phyloP scores from a whole-genome alignment of 1,284 basidiomycete species.

The Nidula niveotomentosa region DNA sequence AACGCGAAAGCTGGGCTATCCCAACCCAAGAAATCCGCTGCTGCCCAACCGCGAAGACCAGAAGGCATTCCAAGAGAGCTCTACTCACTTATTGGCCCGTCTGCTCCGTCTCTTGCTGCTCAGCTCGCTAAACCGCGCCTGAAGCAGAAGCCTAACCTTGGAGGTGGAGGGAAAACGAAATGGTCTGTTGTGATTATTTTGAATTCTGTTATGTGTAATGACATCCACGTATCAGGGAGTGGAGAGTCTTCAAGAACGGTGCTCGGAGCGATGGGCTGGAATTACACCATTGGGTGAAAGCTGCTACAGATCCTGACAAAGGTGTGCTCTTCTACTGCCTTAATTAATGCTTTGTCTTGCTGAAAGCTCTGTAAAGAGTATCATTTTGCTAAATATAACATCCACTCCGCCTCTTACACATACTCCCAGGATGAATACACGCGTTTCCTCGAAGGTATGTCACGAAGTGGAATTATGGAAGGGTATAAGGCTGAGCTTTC shows the following conservation, averaged over 20 bases:
- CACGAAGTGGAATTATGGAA: not conserved
- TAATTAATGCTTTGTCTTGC: too few species aligned
- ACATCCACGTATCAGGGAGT: conserved; percentile 59
- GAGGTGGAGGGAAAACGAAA: conserved; percentile 60
- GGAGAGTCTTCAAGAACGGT: conserved; percentile 67
- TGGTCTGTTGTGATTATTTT: conserved; percentile 41
- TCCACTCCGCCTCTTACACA: conserved; percentile 66
- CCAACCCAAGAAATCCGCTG: conserved; percentile 37
- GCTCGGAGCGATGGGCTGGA: conserved; percentile 60
- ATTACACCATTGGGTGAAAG: conserved; percentile 74
- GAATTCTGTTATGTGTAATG: conserved; percentile 3
- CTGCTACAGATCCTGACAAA: conserved; percentile 45
- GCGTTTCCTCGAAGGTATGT: conserved; percentile 70
- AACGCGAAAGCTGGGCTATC: conserved; percentile 36
- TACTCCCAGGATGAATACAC: conserved; percentile 95
- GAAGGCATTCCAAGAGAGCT: conserved; percentile 94
- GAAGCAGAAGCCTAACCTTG: conserved; percentile 81
- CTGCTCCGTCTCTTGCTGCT: conserved; percentile 79
- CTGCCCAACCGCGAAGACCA: conserved; percentile 52
- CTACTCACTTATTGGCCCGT: conserved; percentile 91
- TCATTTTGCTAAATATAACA: conserved; percentile 81
- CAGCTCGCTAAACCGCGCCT: conserved; percentile 81
- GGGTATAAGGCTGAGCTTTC: not conserved
- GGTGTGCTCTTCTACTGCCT: conserved; percentile 37
- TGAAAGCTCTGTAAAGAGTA: conserved; percentile 47